phyloP scores from a whole-genome alignment of 2,329 filamentous ascomycete species.

The Taxawa tesnikishii region DNA sequence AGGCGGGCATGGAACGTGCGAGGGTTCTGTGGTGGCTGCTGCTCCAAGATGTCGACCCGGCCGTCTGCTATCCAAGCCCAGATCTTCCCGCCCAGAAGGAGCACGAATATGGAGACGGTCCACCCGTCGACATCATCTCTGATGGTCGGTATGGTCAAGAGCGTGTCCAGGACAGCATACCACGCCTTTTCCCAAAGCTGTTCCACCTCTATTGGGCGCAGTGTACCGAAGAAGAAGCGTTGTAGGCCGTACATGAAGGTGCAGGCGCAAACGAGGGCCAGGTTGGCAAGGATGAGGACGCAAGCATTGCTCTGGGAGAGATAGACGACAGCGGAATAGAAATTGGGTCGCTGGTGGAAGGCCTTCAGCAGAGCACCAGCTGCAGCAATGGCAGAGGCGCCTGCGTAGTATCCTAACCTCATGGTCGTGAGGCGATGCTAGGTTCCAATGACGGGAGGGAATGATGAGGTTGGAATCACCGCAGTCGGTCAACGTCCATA shows the following conservation, averaged over 20 bases:
- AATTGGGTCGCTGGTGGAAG: slow-evolving; percentile 90
- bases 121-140: slow-evolving; percentile 87
- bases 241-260: slow-evolving; percentile 79
- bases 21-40: slow-evolving; percentile 84
- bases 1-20: slow-evolving; percentile 77
- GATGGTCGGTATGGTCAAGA: slow-evolving; percentile 96
- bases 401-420: slow-evolving; percentile 11
- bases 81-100: slow-evolving; percentile 83
- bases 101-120: slow-evolving; percentile 94
- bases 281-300: slow-evolving; percentile 85
- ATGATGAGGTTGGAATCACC: too few species aligned
- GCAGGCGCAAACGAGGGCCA: slow-evolving; percentile 70
- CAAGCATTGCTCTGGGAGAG: slow-evolving; percentile 93
- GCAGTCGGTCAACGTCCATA: too few species aligned
- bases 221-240: slow-evolving; percentile 75
- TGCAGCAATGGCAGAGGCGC: slow-evolving; percentile 66
- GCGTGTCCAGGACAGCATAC: slow-evolving; percentile 96
- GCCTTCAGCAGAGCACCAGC: slow-evolving; percentile 76
- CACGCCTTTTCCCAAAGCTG: slow-evolving; percentile 95
- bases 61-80: slow-evolving; percentile 99
- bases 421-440: slow-evolving; percentile 6
- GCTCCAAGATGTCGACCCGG: slow-evolving; percentile 84
- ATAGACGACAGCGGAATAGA: slow-evolving; percentile 96
- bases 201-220: slow-evolving; percentile 90
- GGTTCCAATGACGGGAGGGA: too few species aligned